Evolutionary conservation across 371 early-diverging fungal genomes (phyloP), one percentile per base, ranked within the genome.

Genomic region (Umbelopsis sp.): DNA sequence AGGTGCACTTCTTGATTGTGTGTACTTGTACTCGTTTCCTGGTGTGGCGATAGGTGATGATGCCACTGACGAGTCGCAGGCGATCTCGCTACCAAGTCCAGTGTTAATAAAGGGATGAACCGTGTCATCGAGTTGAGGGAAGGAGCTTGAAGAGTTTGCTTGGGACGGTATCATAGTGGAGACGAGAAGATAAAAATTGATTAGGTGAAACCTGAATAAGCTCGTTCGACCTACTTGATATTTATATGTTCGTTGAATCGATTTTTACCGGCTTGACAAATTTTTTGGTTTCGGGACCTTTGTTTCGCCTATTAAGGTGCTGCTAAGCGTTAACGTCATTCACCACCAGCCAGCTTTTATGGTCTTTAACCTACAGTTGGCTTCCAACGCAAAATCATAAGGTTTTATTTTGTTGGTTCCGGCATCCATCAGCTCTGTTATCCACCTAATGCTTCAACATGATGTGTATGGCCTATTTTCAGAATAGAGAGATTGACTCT

Each of bases 21-120:
- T 10, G 9, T 25, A 4, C 35, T 57, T 57, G 57, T 57, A 57
- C 32, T 57, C 57, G 32, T 57, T 57, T 29, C 57, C 57, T 16
- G 57, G 57, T 5, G 57, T 57, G 12, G 35, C 16, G 32, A 57
- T 57, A 6, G 57, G 57, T 18, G 57, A 35, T 29, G 57, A 10
- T 3, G 57, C 18, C 16, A 57, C 18, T 6, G 57, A 35, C 29
- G 22, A 35, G 16, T 57, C 57, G 32, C 6, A 29, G 4, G 7
- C 37, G 18, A 16, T n/a, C 16, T 48, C 48, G 35, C 57, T 57
- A 18, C 57, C 14, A 20, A 16, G 25, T 4, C 12, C 35, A 12
- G 25, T 6, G 57, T 5, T 7, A n/a, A 41, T 12, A 41, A 32
- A 32, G 4, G 57, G 57, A 35, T 57, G 57, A 4, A 57, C 37